Evolutionary conservation across 441 rosid species (phyloP).

Genomic region (Flueggea neowawraea): DNA sequence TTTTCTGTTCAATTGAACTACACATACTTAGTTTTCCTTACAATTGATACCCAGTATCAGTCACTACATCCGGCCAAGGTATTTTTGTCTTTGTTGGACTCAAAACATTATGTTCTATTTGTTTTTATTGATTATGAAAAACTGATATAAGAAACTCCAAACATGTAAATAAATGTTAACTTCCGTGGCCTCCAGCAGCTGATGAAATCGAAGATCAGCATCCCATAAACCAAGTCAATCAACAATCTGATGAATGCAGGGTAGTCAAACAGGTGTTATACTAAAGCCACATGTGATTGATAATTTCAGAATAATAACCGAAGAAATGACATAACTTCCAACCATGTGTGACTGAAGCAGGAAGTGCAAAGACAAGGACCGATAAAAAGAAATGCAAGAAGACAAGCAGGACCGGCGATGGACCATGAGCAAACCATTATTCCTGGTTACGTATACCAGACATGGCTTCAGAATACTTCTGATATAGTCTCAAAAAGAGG

Average conservation of each 20-base stretch:
- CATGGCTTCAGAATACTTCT: constrained; percentile 75
- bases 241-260: constrained; percentile 29
- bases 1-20: too few species aligned
- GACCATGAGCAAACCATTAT: constrained; percentile 75
- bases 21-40: too few species aligned
- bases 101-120: too few species aligned
- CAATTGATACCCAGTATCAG: too few species aligned
- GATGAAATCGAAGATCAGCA: constrained; percentile 42
- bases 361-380: constrained; percentile 36
- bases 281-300: background rate
- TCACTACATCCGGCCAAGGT: too few species aligned
- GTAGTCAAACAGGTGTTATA: constrained; percentile 39
- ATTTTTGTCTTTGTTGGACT: too few species aligned
- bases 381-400: constrained; percentile 45
- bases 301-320: background rate
- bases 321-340: constrained; percentile 2
- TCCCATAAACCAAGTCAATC: constrained; percentile 32
- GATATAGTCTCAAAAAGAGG: constrained; percentile 52
- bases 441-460: constrained; percentile 62
- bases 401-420: constrained; percentile 32
- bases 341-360: constrained; percentile 33
- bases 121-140: too few species aligned
- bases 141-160: background rate
- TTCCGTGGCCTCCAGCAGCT: constrained; percentile 25
- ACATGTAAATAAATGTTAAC: constrained; percentile 5